Conservation (phyloP, 192 early-diverging fungal genomes). For the Coemansia sp. region DNA sequence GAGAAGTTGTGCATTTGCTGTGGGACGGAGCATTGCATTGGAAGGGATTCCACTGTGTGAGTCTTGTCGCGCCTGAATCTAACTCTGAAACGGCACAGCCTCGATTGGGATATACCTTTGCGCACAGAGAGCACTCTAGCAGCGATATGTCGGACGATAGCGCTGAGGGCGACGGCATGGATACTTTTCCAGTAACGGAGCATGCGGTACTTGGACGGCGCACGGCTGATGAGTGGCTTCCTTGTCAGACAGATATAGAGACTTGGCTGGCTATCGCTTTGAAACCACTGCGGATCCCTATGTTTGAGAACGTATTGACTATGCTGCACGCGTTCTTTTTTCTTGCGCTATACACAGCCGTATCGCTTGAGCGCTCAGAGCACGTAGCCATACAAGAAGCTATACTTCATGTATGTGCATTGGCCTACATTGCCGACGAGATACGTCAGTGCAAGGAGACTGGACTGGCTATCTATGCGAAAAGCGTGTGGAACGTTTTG, state of each 20-base stretch:
- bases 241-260: conserved; percentile 12
- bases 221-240: background rate
- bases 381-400: conserved; percentile 21
- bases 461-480: conserved; percentile 35
- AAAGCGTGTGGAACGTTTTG: conserved; percentile 46
- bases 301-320: conserved; percentile 35
- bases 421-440: conserved; percentile 47
- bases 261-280: conserved; percentile 22
- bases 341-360: conserved; percentile 32
- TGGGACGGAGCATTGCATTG: conserved; percentile 45
- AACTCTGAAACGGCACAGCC: background rate
- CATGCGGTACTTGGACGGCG: background rate
- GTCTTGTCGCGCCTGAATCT: conserved; percentile 3
- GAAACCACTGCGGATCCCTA: conserved; percentile 36
- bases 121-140: conserved; percentile 7
- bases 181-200: background rate
- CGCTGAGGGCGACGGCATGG: background rate
- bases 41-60: conserved; percentile 39
- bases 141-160: background rate
- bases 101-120: conserved; percentile 2
- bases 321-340: conserved; percentile 47
- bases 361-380: conserved; percentile 25
- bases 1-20: conserved; percentile 35
- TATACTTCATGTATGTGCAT: conserved; percentile 23
- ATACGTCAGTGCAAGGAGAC: conserved; percentile 40